phyloP scores from a whole-genome alignment of 2,329 filamentous ascomycete genomes.

The Xylaria sp. region DNA sequence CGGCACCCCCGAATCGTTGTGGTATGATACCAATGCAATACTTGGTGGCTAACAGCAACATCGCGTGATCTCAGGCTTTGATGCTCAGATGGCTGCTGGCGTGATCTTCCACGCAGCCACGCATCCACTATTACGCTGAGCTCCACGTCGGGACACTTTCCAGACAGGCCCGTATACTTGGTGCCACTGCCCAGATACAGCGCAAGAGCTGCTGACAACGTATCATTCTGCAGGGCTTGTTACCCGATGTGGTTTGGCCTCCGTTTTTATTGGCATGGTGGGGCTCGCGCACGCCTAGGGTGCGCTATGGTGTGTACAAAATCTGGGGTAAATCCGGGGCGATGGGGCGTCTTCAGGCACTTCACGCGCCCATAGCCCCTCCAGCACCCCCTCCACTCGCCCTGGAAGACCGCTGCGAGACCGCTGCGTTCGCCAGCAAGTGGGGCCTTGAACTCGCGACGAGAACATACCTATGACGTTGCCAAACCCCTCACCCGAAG shows the following conservation, averaged over 20 bases:
- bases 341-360: slow-evolving; percentile 11
- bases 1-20: not conserved
- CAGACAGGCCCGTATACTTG: too few species aligned
- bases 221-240: slow-evolving; percentile 27
- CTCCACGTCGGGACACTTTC: slow-evolving; percentile 17
- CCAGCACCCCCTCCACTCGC: not conserved
- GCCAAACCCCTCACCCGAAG: slow-evolving; percentile 10
- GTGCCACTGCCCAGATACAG: too few species aligned
- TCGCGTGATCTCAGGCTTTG: slow-evolving; percentile 38
- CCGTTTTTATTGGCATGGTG: slow-evolving; percentile 3
- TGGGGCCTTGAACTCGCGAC: not conserved
- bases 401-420: not conserved
- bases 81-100: slow-evolving; percentile 35
- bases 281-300: not conserved
- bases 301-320: slow-evolving; percentile 18
- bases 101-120: slow-evolving; percentile 23
- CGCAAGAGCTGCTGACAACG: slow-evolving; percentile 15
- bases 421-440: too few species aligned
- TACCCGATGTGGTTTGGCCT: slow-evolving; percentile 28
- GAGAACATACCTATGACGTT: slow-evolving; percentile 24
- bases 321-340: slow-evolving; percentile 37
- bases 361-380: not conserved
- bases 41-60: slow-evolving; percentile 18
- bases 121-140: slow-evolving; percentile 9
- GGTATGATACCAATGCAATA: slow-evolving; percentile 31